Evolutionary conservation across 2,329 filamentous ascomycete genomes (phyloP).

Genomic region (Calycina marina): DNA sequence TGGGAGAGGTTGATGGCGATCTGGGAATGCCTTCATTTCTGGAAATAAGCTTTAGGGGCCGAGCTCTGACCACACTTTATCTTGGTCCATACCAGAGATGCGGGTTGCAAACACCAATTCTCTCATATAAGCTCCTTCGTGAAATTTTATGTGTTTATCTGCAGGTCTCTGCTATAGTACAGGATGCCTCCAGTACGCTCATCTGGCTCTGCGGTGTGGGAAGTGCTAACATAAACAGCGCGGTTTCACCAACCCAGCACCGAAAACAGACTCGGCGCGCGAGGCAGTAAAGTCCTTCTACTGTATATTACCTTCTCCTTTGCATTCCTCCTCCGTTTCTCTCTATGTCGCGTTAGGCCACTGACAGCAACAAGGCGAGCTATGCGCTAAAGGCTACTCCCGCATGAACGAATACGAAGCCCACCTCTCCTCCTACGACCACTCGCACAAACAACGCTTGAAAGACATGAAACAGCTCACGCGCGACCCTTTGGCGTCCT

Average conservation of each 20-base stretch:
- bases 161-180: too few relatives aligned
- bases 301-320: slow-evolving; percentile 31
- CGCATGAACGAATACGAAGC: slow-evolving; percentile 95
- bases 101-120: too few relatives aligned
- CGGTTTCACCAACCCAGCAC: slow-evolving; percentile 31
- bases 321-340: too few relatives aligned
- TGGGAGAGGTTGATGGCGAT: too few relatives aligned
- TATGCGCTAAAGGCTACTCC: slow-evolving; percentile 88
- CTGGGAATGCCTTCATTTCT: too few relatives aligned
- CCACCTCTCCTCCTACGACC: slow-evolving; percentile 87
- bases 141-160: too few relatives aligned
- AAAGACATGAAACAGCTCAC: slow-evolving; percentile 81
- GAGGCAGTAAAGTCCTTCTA: slow-evolving; percentile 71
- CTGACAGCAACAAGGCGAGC: slow-evolving; percentile 33
- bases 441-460: slow-evolving; percentile 81
- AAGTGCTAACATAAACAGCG: slow-evolving; percentile 23
- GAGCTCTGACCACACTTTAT: slow-evolving; percentile 16
- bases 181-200: slow-evolving; percentile 40
- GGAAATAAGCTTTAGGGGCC: slow-evolving; percentile 2
- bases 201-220: not conserved
- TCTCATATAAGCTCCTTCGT: too few relatives aligned
- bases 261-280: slow-evolving; percentile 47
- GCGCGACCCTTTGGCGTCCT: slow-evolving; percentile 51
- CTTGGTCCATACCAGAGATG: slow-evolving; percentile 1
- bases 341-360: slow-evolving; percentile 2